A percentile compares a stretch with the other conserved stretches of the same genome.
These are phyloP conservation scores for Fragaria iinumae DNA, from an alignment of 306 rosid species.

Conservation along the genomic window DNA sequence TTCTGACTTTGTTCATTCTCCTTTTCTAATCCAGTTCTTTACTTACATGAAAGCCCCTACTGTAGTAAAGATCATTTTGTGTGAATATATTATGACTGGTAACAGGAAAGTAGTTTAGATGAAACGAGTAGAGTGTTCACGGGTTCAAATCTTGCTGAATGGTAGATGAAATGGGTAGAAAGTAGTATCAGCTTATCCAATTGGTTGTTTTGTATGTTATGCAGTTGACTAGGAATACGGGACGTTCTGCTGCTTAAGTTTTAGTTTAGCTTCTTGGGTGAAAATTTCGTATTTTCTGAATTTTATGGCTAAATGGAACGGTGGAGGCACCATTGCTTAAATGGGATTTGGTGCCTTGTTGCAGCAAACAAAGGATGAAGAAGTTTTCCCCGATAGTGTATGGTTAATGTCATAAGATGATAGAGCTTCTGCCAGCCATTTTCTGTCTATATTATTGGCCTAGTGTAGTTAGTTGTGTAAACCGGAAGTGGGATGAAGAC, in stretches of 20 bases:
- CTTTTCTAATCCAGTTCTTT: neutral
- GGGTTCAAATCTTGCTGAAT: neutral
- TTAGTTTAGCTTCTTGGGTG: neutral
- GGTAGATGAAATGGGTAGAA: no score
- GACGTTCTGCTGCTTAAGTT: neutral
- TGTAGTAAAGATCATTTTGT: neutral
- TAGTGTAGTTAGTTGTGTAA: neutral
- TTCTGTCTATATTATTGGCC: neutral
- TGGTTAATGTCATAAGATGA: neutral
- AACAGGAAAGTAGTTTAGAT: neutral
- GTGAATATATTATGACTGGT: neutral
- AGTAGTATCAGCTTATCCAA: neutral
- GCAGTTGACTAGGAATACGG: neutral
- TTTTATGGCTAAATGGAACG: neutral
- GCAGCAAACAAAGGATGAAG: neutral
- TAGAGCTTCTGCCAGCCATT: neutral
- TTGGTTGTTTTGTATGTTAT: constrained; percentile 2
- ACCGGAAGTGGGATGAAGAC: neutral
- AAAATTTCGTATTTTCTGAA: neutral
- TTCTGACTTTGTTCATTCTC: constrained; percentile 8
- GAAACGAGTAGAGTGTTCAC: neutral
- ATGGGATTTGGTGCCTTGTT: constrained; percentile 13
- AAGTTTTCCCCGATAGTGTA: neutral
- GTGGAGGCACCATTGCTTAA: neutral
- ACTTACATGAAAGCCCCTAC: neutral